phyloP scores from a whole-genome alignment of 2,329 filamentous ascomycete genomes.

The Dendrostoma leiphaemia region DNA sequence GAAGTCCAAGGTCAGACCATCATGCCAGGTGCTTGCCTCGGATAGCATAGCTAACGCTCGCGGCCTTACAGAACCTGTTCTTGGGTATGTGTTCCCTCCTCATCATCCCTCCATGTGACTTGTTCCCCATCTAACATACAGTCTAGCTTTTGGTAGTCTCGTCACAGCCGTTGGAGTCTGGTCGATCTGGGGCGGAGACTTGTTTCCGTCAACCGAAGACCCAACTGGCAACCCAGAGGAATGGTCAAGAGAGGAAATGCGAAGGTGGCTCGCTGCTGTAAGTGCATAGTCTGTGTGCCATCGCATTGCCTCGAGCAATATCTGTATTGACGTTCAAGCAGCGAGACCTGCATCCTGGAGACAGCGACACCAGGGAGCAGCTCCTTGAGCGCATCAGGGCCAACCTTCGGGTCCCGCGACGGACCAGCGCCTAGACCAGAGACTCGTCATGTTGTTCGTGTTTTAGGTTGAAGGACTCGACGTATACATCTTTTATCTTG shows the following conservation, averaged over 20 bases:
- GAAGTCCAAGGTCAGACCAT: slow-evolving; percentile 62
- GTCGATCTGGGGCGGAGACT: slow-evolving; percentile 80
- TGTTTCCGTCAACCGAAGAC: slow-evolving; percentile 74
- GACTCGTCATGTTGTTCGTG: too few relatives aligned
- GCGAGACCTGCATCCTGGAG: slow-evolving; percentile 46
- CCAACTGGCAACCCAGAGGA: slow-evolving; percentile 68
- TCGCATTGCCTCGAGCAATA: background rate
- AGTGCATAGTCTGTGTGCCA: slow-evolving; percentile 34
- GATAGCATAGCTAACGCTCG: background rate
- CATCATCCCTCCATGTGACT: background rate
- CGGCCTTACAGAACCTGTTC: slow-evolving; percentile 58
- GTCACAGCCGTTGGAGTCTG: slow-evolving; percentile 79
- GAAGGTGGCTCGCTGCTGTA: slow-evolving; percentile 78
- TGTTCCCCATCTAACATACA: background rate
- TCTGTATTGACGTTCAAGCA: slow-evolving; percentile 23
- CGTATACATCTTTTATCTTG: too few relatives aligned
- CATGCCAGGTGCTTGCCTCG: background rate
- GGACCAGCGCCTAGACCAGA: background rate
- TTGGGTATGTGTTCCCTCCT: slow-evolving; percentile 50
- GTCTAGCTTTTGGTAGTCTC: slow-evolving; percentile 73
- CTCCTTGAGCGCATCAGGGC: slow-evolving; percentile 44
- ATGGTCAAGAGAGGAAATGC: slow-evolving; percentile 81
- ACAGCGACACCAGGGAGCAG: slow-evolving; percentile 42
- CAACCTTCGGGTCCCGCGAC: slow-evolving; percentile 43
- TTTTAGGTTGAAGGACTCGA: too few relatives aligned